These are phyloP conservation scores for Quercus glauca DNA, from an alignment of 306 rosid species.

Conservation along the genomic window DNA sequence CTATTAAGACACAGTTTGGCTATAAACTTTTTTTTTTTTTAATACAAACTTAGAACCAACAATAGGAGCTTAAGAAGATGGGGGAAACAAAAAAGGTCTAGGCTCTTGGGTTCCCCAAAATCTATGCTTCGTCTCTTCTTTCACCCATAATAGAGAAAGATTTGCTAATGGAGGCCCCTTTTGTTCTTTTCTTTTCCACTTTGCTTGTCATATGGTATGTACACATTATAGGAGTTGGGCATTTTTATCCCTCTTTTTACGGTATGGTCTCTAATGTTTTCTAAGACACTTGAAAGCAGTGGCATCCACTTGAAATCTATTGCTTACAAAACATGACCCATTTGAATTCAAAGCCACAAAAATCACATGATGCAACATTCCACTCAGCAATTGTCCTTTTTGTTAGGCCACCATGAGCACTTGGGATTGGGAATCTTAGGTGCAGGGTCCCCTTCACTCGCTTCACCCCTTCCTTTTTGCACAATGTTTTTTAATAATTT, in stretches of 20 bases:
- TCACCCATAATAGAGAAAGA: background rate
- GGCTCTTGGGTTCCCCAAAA: too few species aligned
- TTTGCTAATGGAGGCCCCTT: background rate
- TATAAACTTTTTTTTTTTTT: too few species aligned
- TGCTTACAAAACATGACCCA: background rate
- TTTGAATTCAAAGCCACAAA: background rate
- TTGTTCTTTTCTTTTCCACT: background rate
- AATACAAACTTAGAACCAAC: too few species aligned
- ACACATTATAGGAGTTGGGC: background rate
- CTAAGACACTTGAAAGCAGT: background rate
- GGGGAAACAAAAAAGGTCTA: too few species aligned
- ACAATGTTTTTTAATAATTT: background rate
- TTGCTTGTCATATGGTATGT: background rate
- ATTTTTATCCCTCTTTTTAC: background rate
- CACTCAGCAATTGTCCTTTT: background rate
- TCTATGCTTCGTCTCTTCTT: too few species aligned
- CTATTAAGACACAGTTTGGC: too few species aligned
- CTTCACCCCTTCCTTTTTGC: too few species aligned
- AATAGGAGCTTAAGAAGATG: too few species aligned
- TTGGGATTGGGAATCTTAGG: background rate
- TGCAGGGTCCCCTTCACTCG: constrained; percentile 1
- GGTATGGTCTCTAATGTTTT: background rate
- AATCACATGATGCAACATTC: constrained; percentile 13
- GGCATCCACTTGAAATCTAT: background rate
- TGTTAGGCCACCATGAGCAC: background rate